Conservation (phyloP, 2,329 filamentous ascomycete genomes). For the Xylariaceae sp. region DNA sequence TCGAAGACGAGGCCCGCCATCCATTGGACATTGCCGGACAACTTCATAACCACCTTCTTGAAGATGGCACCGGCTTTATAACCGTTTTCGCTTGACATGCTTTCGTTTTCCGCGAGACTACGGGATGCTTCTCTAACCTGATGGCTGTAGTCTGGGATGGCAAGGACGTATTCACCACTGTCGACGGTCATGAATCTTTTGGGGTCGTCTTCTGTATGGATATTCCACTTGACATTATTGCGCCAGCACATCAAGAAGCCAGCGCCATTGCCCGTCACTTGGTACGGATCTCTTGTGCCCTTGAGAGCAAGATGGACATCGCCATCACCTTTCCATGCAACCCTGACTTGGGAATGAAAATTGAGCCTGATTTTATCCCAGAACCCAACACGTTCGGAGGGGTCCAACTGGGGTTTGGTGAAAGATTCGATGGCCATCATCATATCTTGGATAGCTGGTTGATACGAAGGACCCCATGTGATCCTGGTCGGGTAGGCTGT, state of each 20-base stretch:
- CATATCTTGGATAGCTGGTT: constrained; percentile 97
- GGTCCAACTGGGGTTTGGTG: constrained; percentile 90
- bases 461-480: constrained; percentile 96
- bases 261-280: constrained; percentile 85
- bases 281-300: constrained; percentile 86
- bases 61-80: constrained; percentile 75
- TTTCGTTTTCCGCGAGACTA: constrained; percentile 51
- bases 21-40: constrained; percentile 95
- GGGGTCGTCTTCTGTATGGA: constrained; percentile 81
- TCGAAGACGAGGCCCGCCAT: constrained; percentile 90
- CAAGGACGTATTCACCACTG: constrained; percentile 90
- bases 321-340: constrained; percentile 92
- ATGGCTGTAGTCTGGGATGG: constrained; percentile 88
- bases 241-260: constrained; percentile 99
- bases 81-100: constrained; percentile 57
- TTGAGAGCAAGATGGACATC: constrained; percentile 93
- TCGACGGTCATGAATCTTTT: constrained; percentile 93
- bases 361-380: constrained; percentile 97
- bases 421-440: constrained; percentile 99
- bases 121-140: constrained; percentile 67
- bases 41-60: constrained; percentile 98
- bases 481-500: constrained; percentile 88
- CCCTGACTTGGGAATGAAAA: constrained; percentile 85
- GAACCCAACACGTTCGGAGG: constrained; percentile 90
- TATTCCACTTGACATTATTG: constrained; percentile 82